Percentiles rank a stretch among this genome's conserved stretches.
Conservation (phyloP, 1,284 basidiomycete genomes). For the Moniliella sp. region DNA sequence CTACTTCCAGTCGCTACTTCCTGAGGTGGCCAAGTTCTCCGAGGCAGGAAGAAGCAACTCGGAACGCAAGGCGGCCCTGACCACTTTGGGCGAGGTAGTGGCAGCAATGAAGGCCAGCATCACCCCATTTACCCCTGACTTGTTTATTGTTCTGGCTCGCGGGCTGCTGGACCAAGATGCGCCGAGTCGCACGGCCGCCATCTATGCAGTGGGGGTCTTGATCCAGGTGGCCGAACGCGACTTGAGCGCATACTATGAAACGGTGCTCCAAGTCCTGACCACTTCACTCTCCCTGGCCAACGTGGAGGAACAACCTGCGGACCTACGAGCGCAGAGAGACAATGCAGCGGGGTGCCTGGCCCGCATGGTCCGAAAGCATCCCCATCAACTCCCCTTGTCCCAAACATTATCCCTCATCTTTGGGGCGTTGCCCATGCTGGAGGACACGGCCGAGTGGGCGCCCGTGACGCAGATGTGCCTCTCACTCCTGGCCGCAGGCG, state of each 20-base stretch:
- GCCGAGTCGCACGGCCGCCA: constrained; percentile 90
- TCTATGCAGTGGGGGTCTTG: constrained; percentile 76
- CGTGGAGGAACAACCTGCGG: constrained; percentile 39
- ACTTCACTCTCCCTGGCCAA: constrained; percentile 66
- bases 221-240: constrained; percentile 69
- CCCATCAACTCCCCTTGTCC: constrained; percentile 61
- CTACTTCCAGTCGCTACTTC: constrained; percentile 65
- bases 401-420: constrained; percentile 64
- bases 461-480: constrained; percentile 77
- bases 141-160: constrained; percentile 27
- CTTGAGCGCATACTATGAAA: constrained; percentile 61
- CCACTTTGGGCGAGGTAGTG: constrained; percentile 82
- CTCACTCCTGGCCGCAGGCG: constrained; percentile 57
- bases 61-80: constrained; percentile 79
- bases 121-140: constrained; percentile 55
- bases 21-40: constrained; percentile 79
- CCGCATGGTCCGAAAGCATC: constrained; percentile 66
- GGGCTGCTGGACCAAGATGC: constrained; percentile 65
- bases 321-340: constrained; percentile 66
- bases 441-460: constrained; percentile 48
- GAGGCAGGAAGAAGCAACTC: constrained; percentile 63
- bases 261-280: constrained; percentile 56
- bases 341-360: constrained; percentile 83
- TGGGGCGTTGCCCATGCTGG: constrained; percentile 59
- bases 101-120: constrained; percentile 69